A percentile compares a stretch with the other conserved stretches of the same genome.
These are phyloP conservation scores for Fagopyrum tataricum DNA, from an alignment of 148 eudicot genomes.

Conservation along the genomic window DNA sequence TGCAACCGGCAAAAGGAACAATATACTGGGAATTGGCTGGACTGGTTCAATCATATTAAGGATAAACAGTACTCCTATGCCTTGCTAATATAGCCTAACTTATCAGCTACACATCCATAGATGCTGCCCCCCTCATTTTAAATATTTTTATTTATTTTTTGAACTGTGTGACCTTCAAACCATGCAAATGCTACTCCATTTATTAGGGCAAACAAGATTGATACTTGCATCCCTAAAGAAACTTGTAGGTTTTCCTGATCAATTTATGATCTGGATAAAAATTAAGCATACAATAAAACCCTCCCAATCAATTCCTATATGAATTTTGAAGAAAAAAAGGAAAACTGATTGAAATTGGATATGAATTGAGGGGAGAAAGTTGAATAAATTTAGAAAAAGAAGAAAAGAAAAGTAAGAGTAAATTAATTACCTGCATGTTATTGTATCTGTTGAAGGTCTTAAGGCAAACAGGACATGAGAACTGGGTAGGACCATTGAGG, in stretches of 20 bases:
- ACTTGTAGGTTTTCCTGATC: neutral
- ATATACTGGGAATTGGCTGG: conserved; percentile 24
- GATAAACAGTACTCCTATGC: conserved; percentile 3
- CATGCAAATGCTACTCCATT: conserved; percentile 32
- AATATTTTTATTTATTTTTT: too few species aligned
- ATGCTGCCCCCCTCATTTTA: neutral
- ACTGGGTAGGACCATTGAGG: conserved; percentile 91
- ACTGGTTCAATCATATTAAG: conserved; percentile 8
- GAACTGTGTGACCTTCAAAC: conserved; percentile 17
- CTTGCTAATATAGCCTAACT: conserved; percentile 15
- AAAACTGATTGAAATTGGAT: neutral
- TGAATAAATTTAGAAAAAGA: neutral
- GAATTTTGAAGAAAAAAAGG: neutral
- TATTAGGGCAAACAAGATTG: conserved; percentile 9
- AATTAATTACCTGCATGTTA: conserved; percentile 76
- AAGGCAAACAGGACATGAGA: conserved; percentile 89
- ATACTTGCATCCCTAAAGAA: neutral
- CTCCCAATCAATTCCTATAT: neutral
- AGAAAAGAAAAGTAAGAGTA: neutral
- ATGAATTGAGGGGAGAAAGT: neutral
- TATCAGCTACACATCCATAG: neutral
- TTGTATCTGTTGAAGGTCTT: conserved; percentile 96
- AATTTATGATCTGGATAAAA: neutral
- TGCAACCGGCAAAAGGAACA: conserved; percentile 48
- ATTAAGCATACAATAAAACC: neutral